These are phyloP conservation scores for Skeletonema costatum DNA, from an alignment of 108 stramenopile species.

Conservation along the genomic window DNA sequence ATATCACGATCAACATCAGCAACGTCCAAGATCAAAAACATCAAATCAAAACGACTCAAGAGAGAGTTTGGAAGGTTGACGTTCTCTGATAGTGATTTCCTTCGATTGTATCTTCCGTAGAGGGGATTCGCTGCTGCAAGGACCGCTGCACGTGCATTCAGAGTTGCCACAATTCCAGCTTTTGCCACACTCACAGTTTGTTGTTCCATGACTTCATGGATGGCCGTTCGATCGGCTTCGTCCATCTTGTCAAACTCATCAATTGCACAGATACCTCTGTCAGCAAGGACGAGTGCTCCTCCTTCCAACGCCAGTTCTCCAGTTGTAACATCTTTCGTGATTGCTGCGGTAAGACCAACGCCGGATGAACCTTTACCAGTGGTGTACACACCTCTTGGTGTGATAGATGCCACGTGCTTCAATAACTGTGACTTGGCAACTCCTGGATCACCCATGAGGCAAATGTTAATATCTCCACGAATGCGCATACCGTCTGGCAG, in stretches of 20 bases:
- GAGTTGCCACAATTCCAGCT: slow-evolving; percentile 98
- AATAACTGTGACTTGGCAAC: slow-evolving; percentile 99
- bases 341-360: slow-evolving; percentile 97
- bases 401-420: slow-evolving; percentile 94
- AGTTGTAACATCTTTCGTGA: slow-evolving; percentile 92
- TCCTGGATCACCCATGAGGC: slow-evolving; percentile 99
- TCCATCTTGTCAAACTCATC: slow-evolving; percentile 97
- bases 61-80: slow-evolving; percentile 98
- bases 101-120: slow-evolving; percentile 92
- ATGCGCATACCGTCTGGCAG: slow-evolving; percentile 96
- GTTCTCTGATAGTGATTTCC: slow-evolving; percentile 92
- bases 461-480: slow-evolving; percentile 97
- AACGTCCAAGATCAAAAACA: slow-evolving; percentile 96
- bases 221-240: slow-evolving; percentile 95
- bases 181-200: slow-evolving; percentile 98
- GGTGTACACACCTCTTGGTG: slow-evolving; percentile 98
- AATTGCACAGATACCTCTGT: slow-evolving; percentile 97
- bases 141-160: slow-evolving; percentile 98
- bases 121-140: slow-evolving; percentile 99
- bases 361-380: slow-evolving; percentile 98
- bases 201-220: slow-evolving; percentile 99
- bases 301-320: slow-evolving; percentile 98
- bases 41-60: slow-evolving; percentile 97
- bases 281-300: slow-evolving; percentile 98
- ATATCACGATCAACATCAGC: slow-evolving; percentile 91